Base-by-base conservation (phyloP, 2,329 filamentous ascomycete species). In the Fusarium tjaetaba region DNA sequence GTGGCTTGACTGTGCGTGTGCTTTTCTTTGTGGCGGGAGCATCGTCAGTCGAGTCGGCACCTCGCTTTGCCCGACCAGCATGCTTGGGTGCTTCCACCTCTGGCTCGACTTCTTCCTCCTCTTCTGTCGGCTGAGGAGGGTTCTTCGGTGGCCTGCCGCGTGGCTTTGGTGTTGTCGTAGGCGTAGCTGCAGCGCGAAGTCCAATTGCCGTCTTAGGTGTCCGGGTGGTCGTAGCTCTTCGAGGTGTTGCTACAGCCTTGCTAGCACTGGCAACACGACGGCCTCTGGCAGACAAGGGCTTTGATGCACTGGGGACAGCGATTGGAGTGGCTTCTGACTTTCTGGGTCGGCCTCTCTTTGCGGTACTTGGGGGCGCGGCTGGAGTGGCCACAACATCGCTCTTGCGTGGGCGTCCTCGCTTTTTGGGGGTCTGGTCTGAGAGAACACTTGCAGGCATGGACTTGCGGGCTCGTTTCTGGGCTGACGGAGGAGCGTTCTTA, bases 391-490 rank as follows among this genome's bases (percentile, higher is more conserved):
- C 32, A 39, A 24, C 65, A 46, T 77, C 73, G 46, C 69, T 77
- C 57, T 78, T 78, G 26, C 69, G 71, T 10, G 76, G 76, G 73
- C 74, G 74, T 39, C 75, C 75, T 26, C 74, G 73, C 53, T 74
- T 78, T 41, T 36, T 74, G 11, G 76, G 76, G 2, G 76, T 78
- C 43, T 70, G 58, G 15, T 71, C 45, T 2, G 68, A 45, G 15
- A 52, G 18, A 26, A 64, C 39, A 18, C 58, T 61, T 22, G 76
- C 76, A 13, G 73, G 76, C 74, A 78, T 77, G 20, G 76, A 78
- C 53, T 77, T 78, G 22, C 76, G 73, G 5, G 34, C 36, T 9
- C 48, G 71, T 26, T 68, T 73, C 14, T 55, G 49, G 8, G 71
- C 62, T 39, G 68, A 60, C 30, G 57, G 22, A 10, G 68, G 63